phyloP scores from a whole-genome alignment of 352 stramenopile genomes.

The Globisporangium carolinianum region DNA sequence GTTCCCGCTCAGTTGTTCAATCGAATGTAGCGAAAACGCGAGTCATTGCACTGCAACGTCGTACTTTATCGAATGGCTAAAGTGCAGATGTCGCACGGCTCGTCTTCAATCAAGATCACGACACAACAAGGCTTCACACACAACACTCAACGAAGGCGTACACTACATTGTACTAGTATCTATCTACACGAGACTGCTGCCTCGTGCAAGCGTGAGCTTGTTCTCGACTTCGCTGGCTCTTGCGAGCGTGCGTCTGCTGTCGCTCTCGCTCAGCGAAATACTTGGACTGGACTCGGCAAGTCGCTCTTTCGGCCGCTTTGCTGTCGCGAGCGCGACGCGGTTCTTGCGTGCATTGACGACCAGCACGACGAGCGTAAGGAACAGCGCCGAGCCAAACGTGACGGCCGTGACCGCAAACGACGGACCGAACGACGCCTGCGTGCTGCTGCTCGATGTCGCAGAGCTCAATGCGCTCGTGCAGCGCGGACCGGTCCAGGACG shows the following conservation, averaged over 20 bases:
- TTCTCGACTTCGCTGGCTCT: background rate
- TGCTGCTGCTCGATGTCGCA: background rate
- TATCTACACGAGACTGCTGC: background rate
- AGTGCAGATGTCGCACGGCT: background rate
- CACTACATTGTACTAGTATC: no score
- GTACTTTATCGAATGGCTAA: background rate
- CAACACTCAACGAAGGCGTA: no score
- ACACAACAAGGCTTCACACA: no score
- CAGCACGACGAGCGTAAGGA: background rate
- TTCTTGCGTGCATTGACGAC: background rate
- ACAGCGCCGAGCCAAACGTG: background rate
- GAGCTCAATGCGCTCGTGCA: background rate
- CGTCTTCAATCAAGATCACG: no score
- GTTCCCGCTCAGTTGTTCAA: background rate
- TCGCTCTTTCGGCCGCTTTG: background rate
- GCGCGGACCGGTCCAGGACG: conserved; percentile 2
- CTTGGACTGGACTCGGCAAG: background rate
- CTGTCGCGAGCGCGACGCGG: background rate
- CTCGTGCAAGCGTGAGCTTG: background rate
- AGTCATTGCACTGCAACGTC: background rate
- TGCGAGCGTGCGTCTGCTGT: no score
- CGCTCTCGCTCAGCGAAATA: background rate
- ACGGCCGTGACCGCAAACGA: background rate
- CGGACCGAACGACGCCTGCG: background rate
- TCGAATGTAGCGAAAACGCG: background rate